Evolutionary conservation across 176 grass and related monocot genomes (phyloP).

Genomic region (Oryza punctata): DNA sequence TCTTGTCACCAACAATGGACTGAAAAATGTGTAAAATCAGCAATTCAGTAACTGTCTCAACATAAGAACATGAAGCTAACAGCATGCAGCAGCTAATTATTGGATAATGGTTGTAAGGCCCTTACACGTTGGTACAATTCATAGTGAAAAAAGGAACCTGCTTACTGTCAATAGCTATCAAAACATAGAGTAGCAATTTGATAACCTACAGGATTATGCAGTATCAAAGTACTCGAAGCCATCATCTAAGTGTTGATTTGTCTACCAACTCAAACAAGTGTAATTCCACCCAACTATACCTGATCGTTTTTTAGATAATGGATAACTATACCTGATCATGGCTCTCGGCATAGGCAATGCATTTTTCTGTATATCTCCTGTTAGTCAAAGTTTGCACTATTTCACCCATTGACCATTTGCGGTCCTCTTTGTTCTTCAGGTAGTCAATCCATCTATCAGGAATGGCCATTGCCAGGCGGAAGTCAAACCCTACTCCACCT

Average conservation of each 20-base stretch:
- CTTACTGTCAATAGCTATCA: background rate
- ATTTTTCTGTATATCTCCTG: constrained; percentile 94
- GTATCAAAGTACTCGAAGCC: background rate
- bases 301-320: constrained; percentile 54
- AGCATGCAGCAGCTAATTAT: constrained; percentile 24
- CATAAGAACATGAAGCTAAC: background rate
- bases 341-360: constrained; percentile 89
- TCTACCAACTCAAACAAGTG: constrained; percentile 32
- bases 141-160: background rate
- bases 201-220: background rate
- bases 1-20: constrained; percentile 98
- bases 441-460: constrained; percentile 96
- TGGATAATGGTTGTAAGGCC: constrained; percentile 1
- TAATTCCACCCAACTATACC: constrained; percentile 39
- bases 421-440: constrained; percentile 84
- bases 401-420: constrained; percentile 75
- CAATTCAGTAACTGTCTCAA: constrained; percentile 25
- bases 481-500: constrained; percentile 95
- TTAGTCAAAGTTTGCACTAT: constrained; percentile 80
- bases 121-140: background rate
- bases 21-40: constrained; percentile 37
- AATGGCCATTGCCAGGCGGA: constrained; percentile 93
- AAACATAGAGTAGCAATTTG: constrained; percentile 4
- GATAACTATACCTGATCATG: constrained; percentile 80
- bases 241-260: background rate